Evolutionary conservation across 805 yeast genomes (phyloP).

Genomic region (Metschnikowia sp.): DNA sequence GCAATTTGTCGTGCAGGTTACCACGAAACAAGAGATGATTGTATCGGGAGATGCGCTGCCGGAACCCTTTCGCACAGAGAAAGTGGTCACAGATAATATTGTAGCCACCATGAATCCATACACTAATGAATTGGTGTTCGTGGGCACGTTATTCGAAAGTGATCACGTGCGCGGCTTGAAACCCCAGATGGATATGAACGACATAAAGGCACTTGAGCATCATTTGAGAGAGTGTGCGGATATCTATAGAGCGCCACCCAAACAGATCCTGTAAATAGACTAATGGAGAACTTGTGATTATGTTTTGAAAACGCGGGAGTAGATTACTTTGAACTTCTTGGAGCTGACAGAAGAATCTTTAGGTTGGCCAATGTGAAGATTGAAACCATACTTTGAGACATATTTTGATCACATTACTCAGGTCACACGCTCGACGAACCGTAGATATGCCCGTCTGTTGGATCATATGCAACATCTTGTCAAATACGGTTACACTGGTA

Average conservation of each 20-base stretch:
- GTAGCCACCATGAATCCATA: slow-evolving; percentile 40
- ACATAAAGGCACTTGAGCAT: slow-evolving; percentile 14
- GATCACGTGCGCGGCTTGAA: slow-evolving; percentile 36
- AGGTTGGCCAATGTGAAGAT: too few species aligned
- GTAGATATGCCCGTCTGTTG: too few species aligned
- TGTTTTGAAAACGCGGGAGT: too few species aligned
- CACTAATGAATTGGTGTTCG: slow-evolving; percentile 36
- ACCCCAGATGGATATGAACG: slow-evolving; percentile 29
- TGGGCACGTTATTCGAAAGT: slow-evolving; percentile 39
- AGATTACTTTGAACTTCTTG: too few species aligned
- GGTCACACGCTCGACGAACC: too few species aligned
- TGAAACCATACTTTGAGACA: too few species aligned
- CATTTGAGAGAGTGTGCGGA: slow-evolving; percentile 36
- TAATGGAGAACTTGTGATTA: too few species aligned
- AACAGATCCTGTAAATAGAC: slow-evolving; percentile 20
- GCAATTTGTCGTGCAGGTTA: slow-evolving; percentile 37
- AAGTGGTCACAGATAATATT: slow-evolving; percentile 34
- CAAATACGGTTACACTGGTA: too few species aligned
- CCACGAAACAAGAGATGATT: slow-evolving; percentile 36
- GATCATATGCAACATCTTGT: too few species aligned
- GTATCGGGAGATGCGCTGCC: slow-evolving; percentile 21
- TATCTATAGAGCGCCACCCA: slow-evolving; percentile 36
- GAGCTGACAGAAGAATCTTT: too few species aligned
- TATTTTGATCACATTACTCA: too few species aligned
- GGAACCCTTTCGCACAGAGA: slow-evolving; percentile 23